Base-by-base conservation (phyloP, 2,329 filamentous ascomycete species). In the Paecilomyces dactylethromorphus region DNA sequence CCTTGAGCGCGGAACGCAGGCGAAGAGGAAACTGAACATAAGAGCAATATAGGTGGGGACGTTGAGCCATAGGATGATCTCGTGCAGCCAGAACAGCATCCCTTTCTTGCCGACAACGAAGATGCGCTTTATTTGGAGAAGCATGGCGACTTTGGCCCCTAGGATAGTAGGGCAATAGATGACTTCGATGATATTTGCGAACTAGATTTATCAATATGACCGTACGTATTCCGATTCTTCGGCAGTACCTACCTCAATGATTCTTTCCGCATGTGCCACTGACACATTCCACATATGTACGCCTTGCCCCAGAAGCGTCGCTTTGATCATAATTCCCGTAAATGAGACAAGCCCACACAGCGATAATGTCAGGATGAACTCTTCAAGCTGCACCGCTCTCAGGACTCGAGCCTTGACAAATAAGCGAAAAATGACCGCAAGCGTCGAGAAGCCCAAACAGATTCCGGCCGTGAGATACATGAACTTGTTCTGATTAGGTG, bases 251-350 rank as follows among this genome's bases (percentile, higher is more conserved):
- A 58, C 56, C 32, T 58, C n/a, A 3, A 54, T 15, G 45, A 58
- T 21, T 51, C 54, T 53, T 18, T 49, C 31, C 26, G 29, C 15
- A 49, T 54, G 51, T 39, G 56, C 56, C 49, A 50, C 22, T 13
- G 56, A 58, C 24, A 58, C 56, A 21, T 58, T 58, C 56, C 56
- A 58, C 33, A 54, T 51, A 32, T 58, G 56, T 39, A 24, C 29
- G 13, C 56, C 56, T 24, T 58, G 56, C 31, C 56, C 56, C 31
- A 58, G 15, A 10, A 49, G 49, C 10, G 51, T 53, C 2, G 56
- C 33, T 45, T 50, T 12, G 12, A 58, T 58, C 56, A 58, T 58
- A 4, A 58, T 26, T 11, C 29, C 50, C 15, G 50, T 39, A 3
- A 58, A 54, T 11, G 51, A 51, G 32, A 58, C 12, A 39, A 58